Base-by-base conservation (phyloP, 495 filamentous ascomycete genomes). In the Daldinia grandis region DNA sequence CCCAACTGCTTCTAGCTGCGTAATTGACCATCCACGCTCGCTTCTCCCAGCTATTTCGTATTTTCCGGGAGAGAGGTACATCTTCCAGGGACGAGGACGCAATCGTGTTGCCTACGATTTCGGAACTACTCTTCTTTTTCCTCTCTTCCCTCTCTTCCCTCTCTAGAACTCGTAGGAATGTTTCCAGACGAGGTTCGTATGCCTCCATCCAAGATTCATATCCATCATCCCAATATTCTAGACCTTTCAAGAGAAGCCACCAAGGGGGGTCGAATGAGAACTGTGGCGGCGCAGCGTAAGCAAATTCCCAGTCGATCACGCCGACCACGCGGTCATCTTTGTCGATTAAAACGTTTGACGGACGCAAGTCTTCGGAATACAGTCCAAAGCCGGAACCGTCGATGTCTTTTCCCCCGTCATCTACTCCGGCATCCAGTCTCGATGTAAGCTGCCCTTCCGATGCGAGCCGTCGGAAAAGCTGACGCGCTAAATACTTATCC, bases 301-400 rank as follows among this genome's bases (percentile, higher is more conserved):
- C 66, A 58, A 81, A 84, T 68, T 81, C 80, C 78, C 80, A 82
- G 66, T 81, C 81, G 58, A 79, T 75, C 10, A 72, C 71, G 7
- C 65, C 73, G 42, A 73, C 37, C 5, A 75, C 28, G 6, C 55
- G 49, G 5, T 68, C 30, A 17, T 68, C 64, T 35, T 65, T 50
- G 30, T 78, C 66, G n/a, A 79, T 10, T 14, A 81, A 71, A n/a
- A 76, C 61, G 63, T 78, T 79, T 14, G 60, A 37, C 30, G 76
- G 72, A 78, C 49, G 50, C 7, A 47, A 17, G 17, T 47, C 42
- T 47, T 47, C 42, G 3, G 42, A 47, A 74, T 57, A 57, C 5
- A 37, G 8, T 38, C n/a, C 57, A 61, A 77, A 77, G 63, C 17
- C 17, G 27, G 51, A 79, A 76, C 21, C 7, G 7, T 19, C 9